Evolutionary conservation across 441 rosid species (phyloP).

Genomic region (Euphorbia celastroides): DNA sequence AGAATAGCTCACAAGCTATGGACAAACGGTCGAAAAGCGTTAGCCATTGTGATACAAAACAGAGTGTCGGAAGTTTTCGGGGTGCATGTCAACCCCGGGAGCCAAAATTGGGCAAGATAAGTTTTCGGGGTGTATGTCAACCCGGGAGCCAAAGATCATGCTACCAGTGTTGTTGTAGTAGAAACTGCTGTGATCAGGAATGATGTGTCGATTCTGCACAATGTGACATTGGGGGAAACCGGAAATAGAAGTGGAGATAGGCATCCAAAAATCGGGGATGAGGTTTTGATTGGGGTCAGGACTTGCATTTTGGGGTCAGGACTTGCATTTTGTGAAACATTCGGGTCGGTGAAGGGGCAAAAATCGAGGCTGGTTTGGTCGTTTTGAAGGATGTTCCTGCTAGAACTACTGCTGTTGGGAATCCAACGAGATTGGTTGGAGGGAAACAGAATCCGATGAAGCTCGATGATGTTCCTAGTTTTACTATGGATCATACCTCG

Average conservation of each 20-base stretch:
- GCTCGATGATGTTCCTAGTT: conserved; percentile 62
- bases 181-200: conserved; percentile 86
- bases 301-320: conserved; percentile 80
- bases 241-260: conserved; percentile 75
- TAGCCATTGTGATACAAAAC: conserved; percentile 30
- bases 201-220: conserved; percentile 75
- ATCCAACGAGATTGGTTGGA: conserved; percentile 77
- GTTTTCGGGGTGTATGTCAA: conserved; percentile 68
- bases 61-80: background rate
- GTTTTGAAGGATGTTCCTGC: conserved; percentile 77
- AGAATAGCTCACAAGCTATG: background rate
- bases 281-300: conserved; percentile 67
- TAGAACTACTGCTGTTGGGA: conserved; percentile 78
- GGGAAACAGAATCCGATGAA: conserved; percentile 59
- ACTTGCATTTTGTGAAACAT: conserved; percentile 79
- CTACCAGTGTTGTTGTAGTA: conserved; percentile 69
- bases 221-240: conserved; percentile 82
- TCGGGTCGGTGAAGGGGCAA: conserved; percentile 74
- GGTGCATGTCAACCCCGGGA: background rate
- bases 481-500: conserved; percentile 81
- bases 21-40: background rate
- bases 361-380: conserved; percentile 81
- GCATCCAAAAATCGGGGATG: conserved; percentile 41
- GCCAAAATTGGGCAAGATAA: conserved; percentile 10
- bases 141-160: conserved; percentile 86